A percentile compares a stretch with the other conserved stretches of the same genome.
Evolutionary conservation across 805 yeast genomes (phyloP).

Genomic region (Trichomonascus vanleenenianus): DNA sequence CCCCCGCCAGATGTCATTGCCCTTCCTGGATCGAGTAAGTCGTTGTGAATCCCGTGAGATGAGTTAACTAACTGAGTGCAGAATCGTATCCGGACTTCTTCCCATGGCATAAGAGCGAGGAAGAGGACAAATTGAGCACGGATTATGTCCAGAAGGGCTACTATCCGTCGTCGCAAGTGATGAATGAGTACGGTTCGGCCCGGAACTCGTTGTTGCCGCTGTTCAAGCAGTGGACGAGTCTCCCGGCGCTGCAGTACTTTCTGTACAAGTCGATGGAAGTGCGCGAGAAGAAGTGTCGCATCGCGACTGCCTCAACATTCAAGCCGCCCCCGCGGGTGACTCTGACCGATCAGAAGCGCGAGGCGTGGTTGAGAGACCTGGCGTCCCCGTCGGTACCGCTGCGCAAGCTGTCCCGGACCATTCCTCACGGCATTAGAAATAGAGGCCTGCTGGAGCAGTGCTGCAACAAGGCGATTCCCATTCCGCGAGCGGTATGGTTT

Average conservation of each 20-base stretch:
- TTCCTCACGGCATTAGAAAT: slow-evolving; percentile 87
- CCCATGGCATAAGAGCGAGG: slow-evolving; percentile 57
- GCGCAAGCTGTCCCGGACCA: slow-evolving; percentile 58
- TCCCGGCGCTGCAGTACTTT: slow-evolving; percentile 43
- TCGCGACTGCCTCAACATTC: slow-evolving; percentile 46
- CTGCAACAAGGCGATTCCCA: slow-evolving; percentile 58
- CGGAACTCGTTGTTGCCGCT: slow-evolving; percentile 44
- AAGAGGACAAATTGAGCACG: slow-evolving; percentile 48
- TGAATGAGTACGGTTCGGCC: slow-evolving; percentile 64
- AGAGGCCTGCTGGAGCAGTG: slow-evolving; percentile 67
- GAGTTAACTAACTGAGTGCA: slow-evolving; percentile 1
- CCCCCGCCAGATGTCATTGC: slow-evolving; percentile 32
- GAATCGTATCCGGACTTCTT: slow-evolving; percentile 56
- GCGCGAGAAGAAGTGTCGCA: slow-evolving; percentile 38
- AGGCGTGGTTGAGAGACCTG: slow-evolving; percentile 76
- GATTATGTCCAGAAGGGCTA: slow-evolving; percentile 63
- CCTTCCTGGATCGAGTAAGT: slow-evolving; percentile 18
- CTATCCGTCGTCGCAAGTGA: slow-evolving; percentile 52
- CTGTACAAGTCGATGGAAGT: slow-evolving; percentile 42
- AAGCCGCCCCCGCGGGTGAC: slow-evolving; percentile 88
- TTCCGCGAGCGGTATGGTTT: slow-evolving; percentile 83
- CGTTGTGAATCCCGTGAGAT: neutral
- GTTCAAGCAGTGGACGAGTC: slow-evolving; percentile 32
- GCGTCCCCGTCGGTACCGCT: slow-evolving; percentile 63
- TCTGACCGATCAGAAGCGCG: slow-evolving; percentile 76